Evolutionary conservation across 495 filamentous ascomycete species (phyloP).

Genomic region (Aspergillus cavernicola): DNA sequence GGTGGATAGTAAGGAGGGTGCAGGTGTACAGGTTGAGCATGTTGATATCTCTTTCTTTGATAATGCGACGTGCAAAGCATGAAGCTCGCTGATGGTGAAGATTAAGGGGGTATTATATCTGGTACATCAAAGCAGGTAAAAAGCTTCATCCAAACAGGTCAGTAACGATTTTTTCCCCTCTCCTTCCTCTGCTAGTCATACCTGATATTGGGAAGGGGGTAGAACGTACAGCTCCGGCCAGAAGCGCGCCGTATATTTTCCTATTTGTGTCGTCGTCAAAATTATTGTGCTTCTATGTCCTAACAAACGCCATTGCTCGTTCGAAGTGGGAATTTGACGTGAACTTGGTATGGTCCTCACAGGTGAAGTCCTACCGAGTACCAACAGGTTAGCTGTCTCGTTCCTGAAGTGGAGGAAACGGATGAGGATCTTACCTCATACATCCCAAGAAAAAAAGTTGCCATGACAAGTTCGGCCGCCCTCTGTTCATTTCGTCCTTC

Average conservation of each 20-base stretch:
- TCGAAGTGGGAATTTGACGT: constrained; percentile 4
- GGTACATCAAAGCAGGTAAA: constrained; percentile 4
- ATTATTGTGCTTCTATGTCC: background rate
- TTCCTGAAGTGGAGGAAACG: background rate
- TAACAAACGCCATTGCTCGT: constrained; percentile 5
- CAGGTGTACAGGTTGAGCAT: constrained; percentile 2
- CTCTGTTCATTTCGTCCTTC: background rate
- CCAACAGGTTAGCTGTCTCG: background rate
- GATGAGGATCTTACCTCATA: background rate
- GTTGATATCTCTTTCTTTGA: background rate
- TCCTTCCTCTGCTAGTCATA: background rate
- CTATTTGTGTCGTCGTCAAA: constrained; percentile 1
- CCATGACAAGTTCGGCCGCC: constrained; percentile 1
- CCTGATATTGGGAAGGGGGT: background rate
- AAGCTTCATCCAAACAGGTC: background rate
- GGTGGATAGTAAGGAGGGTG: constrained; percentile 1
- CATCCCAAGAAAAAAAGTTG: constrained; percentile 4
- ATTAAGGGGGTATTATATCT: background rate
- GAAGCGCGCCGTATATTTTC: constrained; percentile 1
- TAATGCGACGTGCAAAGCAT: background rate
- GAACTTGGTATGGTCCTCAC: background rate
- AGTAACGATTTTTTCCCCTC: background rate
- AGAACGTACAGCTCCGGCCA: constrained; percentile 3
- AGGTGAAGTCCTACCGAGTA: constrained; percentile 1
- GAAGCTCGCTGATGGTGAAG: constrained; percentile 8